Evolutionary conservation across 1,284 basidiomycete species (phyloP), one percentile per base, ranked within the genome.

Genomic region (Neonothopanus nambi): DNA sequence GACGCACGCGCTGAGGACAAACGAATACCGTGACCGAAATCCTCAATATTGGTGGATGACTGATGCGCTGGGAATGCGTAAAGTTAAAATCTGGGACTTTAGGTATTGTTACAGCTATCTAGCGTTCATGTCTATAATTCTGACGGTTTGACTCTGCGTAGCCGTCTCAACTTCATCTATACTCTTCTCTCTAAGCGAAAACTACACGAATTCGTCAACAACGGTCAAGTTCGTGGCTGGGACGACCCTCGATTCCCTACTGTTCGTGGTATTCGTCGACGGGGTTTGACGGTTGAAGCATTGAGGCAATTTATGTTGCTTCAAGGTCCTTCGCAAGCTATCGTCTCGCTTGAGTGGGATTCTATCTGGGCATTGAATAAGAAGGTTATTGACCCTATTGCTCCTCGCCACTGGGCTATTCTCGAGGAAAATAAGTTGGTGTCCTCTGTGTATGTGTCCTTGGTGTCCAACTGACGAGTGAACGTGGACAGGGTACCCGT

Each of bases 221-320:
- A 87, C 58, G 85, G 85, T 23, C 75, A 91, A 21, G 96, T 98
- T 5, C 75, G 78, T 40, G 95, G 95, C 15, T 99, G 97, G 97
- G 95, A 98, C 67, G 97, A 99, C 70, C 97, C 97, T 33, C 84
- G 97, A 20, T 98, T 99, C 85, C 95, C 97, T 2, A 99, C 97
- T 23, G 87, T 99, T 49, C 86, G 97, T 66, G 95, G 95, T 87
- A 96, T 99, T 65, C 89, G 94, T 56, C 87, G 97, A 40, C 85
- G 97, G 50, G 97, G 97, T n/a, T 84, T 99, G 84, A 97, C 96
- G 0, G 85, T 98, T 55, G 94, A 98, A 70, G 95, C 94, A 15
- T 79, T 99, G 48, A 90, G 87, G 52, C 93, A 98, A 73, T 99
- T 94, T 74, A 99, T 99, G 87, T 76, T 99, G 48, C 79, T 88